phyloP scores from a whole-genome alignment of 106 monocot species.

The Acorus calamus region DNA sequence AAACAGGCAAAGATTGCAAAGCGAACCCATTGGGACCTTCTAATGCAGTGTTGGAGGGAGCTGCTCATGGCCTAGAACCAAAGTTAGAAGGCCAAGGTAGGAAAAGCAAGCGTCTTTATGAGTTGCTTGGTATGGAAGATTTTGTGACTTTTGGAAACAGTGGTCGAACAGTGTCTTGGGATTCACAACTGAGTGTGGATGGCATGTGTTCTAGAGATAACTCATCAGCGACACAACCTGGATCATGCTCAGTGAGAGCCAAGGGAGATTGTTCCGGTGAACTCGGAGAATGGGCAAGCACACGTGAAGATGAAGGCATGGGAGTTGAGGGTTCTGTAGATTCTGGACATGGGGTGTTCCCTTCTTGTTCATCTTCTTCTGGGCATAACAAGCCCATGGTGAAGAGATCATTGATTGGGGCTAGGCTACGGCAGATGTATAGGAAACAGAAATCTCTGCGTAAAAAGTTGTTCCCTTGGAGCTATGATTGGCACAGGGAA shows the following conservation, averaged over 20 bases:
- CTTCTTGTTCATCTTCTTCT: conserved; percentile 32
- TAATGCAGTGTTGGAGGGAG: not conserved
- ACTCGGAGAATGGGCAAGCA: conserved; percentile 13
- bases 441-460: conserved; percentile 62
- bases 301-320: conserved; percentile 32
- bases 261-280: conserved; percentile 15
- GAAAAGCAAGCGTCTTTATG: conserved; percentile 73
- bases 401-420: conserved; percentile 34
- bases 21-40: not conserved
- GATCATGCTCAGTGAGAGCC: conserved; percentile 17
- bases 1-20: not conserved
- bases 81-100: conserved; percentile 13
- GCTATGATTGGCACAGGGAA: conserved; percentile 90
- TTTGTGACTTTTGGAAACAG: not conserved
- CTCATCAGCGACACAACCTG: conserved; percentile 9
- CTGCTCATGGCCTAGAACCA: not conserved
- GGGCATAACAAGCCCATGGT: conserved; percentile 25
- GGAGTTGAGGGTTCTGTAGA: conserved; percentile 11
- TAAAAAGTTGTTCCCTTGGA: conserved; percentile 90
- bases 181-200: conserved; percentile 5
- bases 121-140: conserved; percentile 80
- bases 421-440: conserved; percentile 61
- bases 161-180: conserved; percentile 9
- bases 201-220: conserved; percentile 18
- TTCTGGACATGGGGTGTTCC: conserved; percentile 6